Evolutionary conservation across 768 basidiomycete species (phyloP).

Genomic region (Rhizopogon salebrosus): DNA sequence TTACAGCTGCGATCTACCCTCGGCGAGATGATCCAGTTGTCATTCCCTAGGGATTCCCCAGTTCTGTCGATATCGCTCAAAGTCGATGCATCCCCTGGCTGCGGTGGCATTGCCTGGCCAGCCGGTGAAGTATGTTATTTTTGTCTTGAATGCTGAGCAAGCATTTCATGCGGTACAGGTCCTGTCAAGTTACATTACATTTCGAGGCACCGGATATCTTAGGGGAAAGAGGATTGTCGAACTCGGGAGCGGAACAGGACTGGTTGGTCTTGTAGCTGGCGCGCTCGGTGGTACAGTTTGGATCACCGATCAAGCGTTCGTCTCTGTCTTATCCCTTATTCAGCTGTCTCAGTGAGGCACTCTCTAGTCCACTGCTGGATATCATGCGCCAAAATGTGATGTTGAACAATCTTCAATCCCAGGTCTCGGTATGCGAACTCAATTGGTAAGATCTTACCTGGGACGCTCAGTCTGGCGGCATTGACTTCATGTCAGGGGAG

Average conservation of each 20-base stretch:
- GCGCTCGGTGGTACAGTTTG: conserved; percentile 62
- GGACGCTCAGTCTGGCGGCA: neutral
- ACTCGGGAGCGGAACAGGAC: conserved; percentile 86
- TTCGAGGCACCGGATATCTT: conserved; percentile 46
- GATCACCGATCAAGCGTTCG: conserved; percentile 91
- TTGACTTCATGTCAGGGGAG: conserved; percentile 50
- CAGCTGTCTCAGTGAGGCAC: conserved; percentile 8
- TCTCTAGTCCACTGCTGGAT: conserved; percentile 60
- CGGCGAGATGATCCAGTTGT: conserved; percentile 43
- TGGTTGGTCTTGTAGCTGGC: conserved; percentile 84
- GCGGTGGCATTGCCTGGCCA: conserved; percentile 91
- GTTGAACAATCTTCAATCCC: conserved; percentile 54
- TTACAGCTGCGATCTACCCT: conserved; percentile 46
- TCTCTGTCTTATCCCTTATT: conserved; percentile 19
- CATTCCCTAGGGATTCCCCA: conserved; percentile 22
- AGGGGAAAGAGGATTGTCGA: conserved; percentile 62
- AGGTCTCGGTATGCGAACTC: conserved; percentile 61
- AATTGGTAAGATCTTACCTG: conserved; percentile 51
- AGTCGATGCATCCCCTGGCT: conserved; percentile 81
- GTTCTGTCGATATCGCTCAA: conserved; percentile 37
- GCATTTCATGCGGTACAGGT: conserved; percentile 42
- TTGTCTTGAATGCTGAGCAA: conserved; percentile 2
- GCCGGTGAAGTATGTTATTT: conserved; percentile 71
- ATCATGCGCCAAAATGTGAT: conserved; percentile 75
- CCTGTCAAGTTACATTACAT: conserved; percentile 68